phyloP scores from a whole-genome alignment of 331 rosid genomes.

The Phaseolus coccineus region DNA sequence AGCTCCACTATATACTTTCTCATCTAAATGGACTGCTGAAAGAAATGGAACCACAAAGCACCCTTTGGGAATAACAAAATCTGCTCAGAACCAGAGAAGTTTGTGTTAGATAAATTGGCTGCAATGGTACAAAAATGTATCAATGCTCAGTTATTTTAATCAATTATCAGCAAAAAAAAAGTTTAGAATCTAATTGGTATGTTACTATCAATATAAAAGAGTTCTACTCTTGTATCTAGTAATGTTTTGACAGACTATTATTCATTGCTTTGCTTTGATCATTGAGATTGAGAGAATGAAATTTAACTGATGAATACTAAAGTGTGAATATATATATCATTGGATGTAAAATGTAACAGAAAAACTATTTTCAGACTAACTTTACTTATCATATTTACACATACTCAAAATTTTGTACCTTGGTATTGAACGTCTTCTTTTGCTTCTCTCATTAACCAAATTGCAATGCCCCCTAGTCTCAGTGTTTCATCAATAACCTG shows the following conservation, averaged over 20 bases:
- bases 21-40: conserved; percentile 93
- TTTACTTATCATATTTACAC: background rate
- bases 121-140: background rate
- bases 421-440: conserved; percentile 80
- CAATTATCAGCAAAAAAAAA: too few species aligned
- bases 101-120: conserved; percentile 1
- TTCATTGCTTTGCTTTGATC: too few species aligned
- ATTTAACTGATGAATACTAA: background rate
- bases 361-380: background rate
- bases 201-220: too few species aligned
- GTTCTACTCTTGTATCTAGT: too few species aligned
- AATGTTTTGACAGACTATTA: background rate
- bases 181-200: too few species aligned
- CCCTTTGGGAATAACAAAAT: conserved; percentile 85
- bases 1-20: conserved; percentile 74
- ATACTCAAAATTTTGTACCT: conserved; percentile 53
- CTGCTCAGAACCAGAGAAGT: conserved; percentile 49
- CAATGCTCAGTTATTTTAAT: background rate
- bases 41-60: conserved; percentile 96
- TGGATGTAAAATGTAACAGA: background rate
- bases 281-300: too few species aligned
- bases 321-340: background rate
- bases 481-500: conserved; percentile 96
- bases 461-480: conserved; percentile 91
- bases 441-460: conserved; percentile 96